Evolutionary conservation across 106 monocot species (phyloP), one percentile per base, ranked within the genome.

Genomic region (Phalaenopsis aphrodite): DNA sequence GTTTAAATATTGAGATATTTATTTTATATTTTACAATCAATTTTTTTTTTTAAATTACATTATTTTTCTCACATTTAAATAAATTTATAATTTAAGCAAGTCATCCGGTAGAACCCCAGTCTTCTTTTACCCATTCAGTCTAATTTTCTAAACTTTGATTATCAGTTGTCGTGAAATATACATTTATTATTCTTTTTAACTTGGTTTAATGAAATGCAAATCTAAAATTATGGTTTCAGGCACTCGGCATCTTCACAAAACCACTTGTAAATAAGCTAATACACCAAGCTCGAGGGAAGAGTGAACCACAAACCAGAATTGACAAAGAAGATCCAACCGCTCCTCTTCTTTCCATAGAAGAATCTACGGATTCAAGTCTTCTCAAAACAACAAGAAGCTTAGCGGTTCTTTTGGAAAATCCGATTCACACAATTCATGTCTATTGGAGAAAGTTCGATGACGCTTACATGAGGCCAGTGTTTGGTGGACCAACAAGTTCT

Each of bases 371-470:
- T 5, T 73, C 84, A 5, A 79, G 76, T 12, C 7, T 88, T 42
- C 52, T 83, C 77, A 79, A 87, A 80, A 84, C 81, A 0, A 86
- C 80, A 58, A 87, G 82, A 37, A 94, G 89, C 46, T 41, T 91
- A 16, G 79, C 91, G 0, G 56, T 87, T 79, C 85, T 93, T 18
- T 30, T 93, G 0, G 93, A 87, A 48, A 93, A 89, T 77, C 91
- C 91, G 0, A 87, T 73, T 52, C 91, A 89, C 77, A 94, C 87
- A 9, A 89, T 94, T 73, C 93, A 94, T 73, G 81, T 75, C 64
- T 85, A 86, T 21, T 94, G 93, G 93, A 89, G 93, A 82, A 94
- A 80, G 80, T 94, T 91, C n/a, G 91, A 94, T 55, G 91, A 94
- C 75, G 55, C 46, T 17, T 94, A 86, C 85, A 94, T 91, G 93